Percentiles rank a stretch among this genome's conserved stretches.
Evolutionary conservation across 257 asterid species (phyloP).

Genomic region (Henckelia pumila): DNA sequence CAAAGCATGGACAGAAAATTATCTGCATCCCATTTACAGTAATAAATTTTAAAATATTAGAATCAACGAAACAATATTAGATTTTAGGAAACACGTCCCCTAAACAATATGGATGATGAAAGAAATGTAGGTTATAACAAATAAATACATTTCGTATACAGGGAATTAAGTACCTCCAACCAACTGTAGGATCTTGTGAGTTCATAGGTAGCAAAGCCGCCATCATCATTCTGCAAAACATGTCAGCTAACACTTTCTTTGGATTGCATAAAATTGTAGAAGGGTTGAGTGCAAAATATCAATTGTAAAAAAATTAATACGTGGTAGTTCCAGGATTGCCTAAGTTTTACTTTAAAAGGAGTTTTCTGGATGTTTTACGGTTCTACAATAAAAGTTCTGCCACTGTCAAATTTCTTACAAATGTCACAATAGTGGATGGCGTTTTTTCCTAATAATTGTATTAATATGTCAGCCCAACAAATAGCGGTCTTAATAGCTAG

Average conservation of each 20-base stretch:
- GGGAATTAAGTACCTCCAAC: constrained; percentile 72
- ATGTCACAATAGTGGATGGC: not conserved
- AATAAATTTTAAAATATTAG: not conserved
- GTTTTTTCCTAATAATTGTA: not conserved
- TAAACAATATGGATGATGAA: not conserved
- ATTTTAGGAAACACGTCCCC: constrained; percentile 11
- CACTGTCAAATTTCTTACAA: not conserved
- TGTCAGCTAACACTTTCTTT: constrained; percentile 33
- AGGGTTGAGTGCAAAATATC: not conserved
- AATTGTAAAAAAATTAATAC: not conserved
- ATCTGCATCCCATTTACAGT: constrained; percentile 11
- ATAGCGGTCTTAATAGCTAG: too few species aligned
- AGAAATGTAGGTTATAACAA: constrained; percentile 2
- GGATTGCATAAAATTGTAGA: constrained; percentile 12
- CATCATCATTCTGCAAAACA: constrained; percentile 65
- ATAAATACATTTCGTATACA: constrained; percentile 13
- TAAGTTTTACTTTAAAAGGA: not conserved
- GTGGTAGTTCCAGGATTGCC: constrained; percentile 1
- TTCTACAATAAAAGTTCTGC: constrained; percentile 17
- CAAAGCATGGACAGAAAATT: constrained; percentile 5
- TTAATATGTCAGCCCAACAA: not conserved
- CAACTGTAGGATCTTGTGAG: constrained; percentile 96
- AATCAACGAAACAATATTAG: constrained; percentile 8
- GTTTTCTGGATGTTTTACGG: not conserved
- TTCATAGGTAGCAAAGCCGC: constrained; percentile 97